Evolutionary conservation across 2,329 filamentous ascomycete genomes (phyloP), one percentile per base, ranked within the genome.

Genomic region (Colletotrichum filicis): DNA sequence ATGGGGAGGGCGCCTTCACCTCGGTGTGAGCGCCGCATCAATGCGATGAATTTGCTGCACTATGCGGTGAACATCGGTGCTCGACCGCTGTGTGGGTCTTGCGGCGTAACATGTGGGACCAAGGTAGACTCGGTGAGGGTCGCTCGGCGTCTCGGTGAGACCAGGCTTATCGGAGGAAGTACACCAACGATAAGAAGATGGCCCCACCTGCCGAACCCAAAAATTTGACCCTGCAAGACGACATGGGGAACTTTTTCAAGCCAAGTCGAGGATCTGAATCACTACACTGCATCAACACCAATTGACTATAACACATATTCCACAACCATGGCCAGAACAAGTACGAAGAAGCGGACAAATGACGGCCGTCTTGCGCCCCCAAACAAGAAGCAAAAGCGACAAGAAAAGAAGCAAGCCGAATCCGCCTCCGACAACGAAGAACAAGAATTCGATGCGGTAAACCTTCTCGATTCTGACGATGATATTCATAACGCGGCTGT

Each of bases 381-480:
- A 0, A 81, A 82, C 26, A 91, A 90, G 82, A 89, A 85, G 80
- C 79, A 81, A 62, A 85, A 83, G 74, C 75, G 78, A 81, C 83
- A 85, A 72, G 76, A 86, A 72, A 81, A 85, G 68, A 89, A 89
- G 80, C 83, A 89, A 80, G 89, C 87, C 83, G 86, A 86, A 71
- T 87, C 85, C n/a, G 87, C 85, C 49, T 80, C 82, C n/a, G 83
- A 83, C 9, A 79, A 83, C 5, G 80, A 82, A 37, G 80, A 82
- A 35, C 78, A 85, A 61, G 82, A 83, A 65, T 89, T 89, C 78
- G 80, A 85, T 35, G 85, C 88, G 2, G 86, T 89, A 74, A 85
- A 89, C 75, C 82, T 90, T 19, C 83, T 89, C 62, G 88, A 90
- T 78, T 90, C 88, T 5, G 88, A 91, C 76, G 88, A 90, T 68